phyloP scores from a whole-genome alignment of 2,329 filamentous ascomycete genomes.

The Fusarium sp. region DNA sequence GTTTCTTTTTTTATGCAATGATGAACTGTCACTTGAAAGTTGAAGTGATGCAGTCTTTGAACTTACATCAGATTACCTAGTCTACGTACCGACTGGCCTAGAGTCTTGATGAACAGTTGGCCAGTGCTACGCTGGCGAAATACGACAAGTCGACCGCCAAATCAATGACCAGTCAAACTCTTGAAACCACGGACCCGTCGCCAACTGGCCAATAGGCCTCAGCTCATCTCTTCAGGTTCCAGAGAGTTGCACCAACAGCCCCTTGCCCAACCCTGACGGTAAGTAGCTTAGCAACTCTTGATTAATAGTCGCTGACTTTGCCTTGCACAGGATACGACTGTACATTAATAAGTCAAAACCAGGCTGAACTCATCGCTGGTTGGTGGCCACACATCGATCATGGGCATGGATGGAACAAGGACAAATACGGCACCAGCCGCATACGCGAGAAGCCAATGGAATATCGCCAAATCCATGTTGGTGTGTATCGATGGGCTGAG shows the following conservation, averaged over 20 bases:
- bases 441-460: conserved; percentile 34
- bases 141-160: conserved; percentile 34
- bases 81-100: conserved; percentile 2
- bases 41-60: neutral
- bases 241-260: conserved; percentile 25
- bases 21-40: neutral
- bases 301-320: conserved; percentile 18
- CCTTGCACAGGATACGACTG: conserved; percentile 11
- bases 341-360: neutral
- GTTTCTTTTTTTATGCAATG: neutral
- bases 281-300: conserved; percentile 12
- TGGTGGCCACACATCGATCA: neutral
- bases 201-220: conserved; percentile 31
- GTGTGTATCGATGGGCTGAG: conserved; percentile 31
- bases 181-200: conserved; percentile 19
- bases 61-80: neutral
- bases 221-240: conserved; percentile 9
- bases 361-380: conserved; percentile 20
- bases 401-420: conserved; percentile 1
- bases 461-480: conserved; percentile 25
- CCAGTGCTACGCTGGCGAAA: conserved; percentile 38
- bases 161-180: conserved; percentile 25
- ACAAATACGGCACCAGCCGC: conserved; percentile 24
- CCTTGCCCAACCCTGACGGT: conserved; percentile 22
- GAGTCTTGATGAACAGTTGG: conserved; percentile 40